These are phyloP conservation scores for Ostreobium quekettii DNA, from an alignment of 139 green algal genomes.

Conservation along the genomic window DNA sequence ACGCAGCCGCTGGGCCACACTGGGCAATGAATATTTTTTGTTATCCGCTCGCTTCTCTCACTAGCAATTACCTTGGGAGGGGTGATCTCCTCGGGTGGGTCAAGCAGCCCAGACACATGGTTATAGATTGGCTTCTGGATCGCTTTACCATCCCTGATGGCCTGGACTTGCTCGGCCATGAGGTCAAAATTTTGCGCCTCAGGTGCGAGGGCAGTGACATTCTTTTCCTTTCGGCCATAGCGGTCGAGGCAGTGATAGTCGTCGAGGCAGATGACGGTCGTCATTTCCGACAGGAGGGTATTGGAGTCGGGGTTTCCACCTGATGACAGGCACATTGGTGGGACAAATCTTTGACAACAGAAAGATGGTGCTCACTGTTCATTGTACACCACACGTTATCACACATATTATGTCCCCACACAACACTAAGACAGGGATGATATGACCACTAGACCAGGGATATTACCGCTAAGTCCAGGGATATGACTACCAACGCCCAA, in stretches of 20 bases:
- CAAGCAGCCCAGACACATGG: slow-evolving; percentile 93
- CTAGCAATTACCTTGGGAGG: slow-evolving; percentile 78
- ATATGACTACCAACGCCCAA: too few relatives aligned
- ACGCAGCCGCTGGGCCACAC: too few relatives aligned
- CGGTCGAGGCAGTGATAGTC: slow-evolving; percentile 97
- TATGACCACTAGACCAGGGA: too few relatives aligned
- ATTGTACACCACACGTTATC: too few relatives aligned
- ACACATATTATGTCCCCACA: too few relatives aligned
- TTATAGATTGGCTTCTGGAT: slow-evolving; percentile 99
- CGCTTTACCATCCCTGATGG: slow-evolving; percentile 92
- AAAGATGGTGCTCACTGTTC: background rate
- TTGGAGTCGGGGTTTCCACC: slow-evolving; percentile 96
- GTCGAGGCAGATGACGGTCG: slow-evolving; percentile 99
- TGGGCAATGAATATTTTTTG: too few relatives aligned
- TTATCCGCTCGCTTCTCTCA: too few relatives aligned
- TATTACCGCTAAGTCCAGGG: too few relatives aligned
- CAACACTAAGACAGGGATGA: too few relatives aligned
- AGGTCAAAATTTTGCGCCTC: slow-evolving; percentile 98
- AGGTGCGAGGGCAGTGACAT: slow-evolving; percentile 88
- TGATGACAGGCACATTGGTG: slow-evolving; percentile 19
- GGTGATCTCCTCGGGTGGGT: slow-evolving; percentile 86
- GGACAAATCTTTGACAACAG: background rate
- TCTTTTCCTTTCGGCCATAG: slow-evolving; percentile 78
- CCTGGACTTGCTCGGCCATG: slow-evolving; percentile 97
- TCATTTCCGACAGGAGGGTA: slow-evolving; percentile 96